These are phyloP conservation scores for Nannochloris sp. DNA, from an alignment of 139 green algal species.

Conservation along the genomic window DNA sequence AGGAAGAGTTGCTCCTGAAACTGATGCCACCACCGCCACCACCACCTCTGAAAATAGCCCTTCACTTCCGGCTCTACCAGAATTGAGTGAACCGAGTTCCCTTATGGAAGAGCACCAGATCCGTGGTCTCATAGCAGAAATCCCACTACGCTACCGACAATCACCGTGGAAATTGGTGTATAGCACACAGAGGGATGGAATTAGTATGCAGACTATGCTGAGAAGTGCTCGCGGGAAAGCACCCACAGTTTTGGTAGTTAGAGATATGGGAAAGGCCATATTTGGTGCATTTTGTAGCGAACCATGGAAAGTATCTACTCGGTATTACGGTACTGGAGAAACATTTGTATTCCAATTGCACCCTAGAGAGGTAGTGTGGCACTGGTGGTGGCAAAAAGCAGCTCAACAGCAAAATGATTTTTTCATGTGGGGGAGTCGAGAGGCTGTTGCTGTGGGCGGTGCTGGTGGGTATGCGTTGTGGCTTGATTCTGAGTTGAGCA, in stretches of 20 bases:
- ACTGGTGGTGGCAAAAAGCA: slow-evolving; percentile 9
- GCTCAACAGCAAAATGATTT: slow-evolving; percentile 23
- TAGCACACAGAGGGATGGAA: slow-evolving; percentile 24
- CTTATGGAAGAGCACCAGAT: slow-evolving; percentile 17
- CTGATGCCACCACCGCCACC: background rate
- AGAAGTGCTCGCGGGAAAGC: slow-evolving; percentile 1
- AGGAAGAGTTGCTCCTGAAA: too few relatives aligned
- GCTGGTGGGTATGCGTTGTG: slow-evolving; percentile 33
- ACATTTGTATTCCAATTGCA: slow-evolving; percentile 29
- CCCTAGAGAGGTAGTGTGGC: slow-evolving; percentile 4
- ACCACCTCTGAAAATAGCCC: too few relatives aligned
- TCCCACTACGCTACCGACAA: slow-evolving; percentile 15
- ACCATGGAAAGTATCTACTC: slow-evolving; percentile 20
- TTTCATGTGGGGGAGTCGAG: slow-evolving; percentile 25
- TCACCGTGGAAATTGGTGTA: slow-evolving; percentile 25
- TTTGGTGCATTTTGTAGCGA: slow-evolving; percentile 35
- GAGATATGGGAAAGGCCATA: slow-evolving; percentile 23
- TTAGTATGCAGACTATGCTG: slow-evolving; percentile 28
- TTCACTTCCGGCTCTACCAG: too few relatives aligned
- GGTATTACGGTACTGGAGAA: slow-evolving; percentile 30
- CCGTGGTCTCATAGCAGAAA: slow-evolving; percentile 1
- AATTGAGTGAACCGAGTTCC: slow-evolving; percentile 4
- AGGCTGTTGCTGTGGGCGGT: slow-evolving; percentile 29
- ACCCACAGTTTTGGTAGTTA: slow-evolving; percentile 30
- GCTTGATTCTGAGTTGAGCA: slow-evolving; percentile 19